These are phyloP conservation scores for Bombardia bombarda DNA, from an alignment of 495 filamentous ascomycete species.

Conservation along the genomic window DNA sequence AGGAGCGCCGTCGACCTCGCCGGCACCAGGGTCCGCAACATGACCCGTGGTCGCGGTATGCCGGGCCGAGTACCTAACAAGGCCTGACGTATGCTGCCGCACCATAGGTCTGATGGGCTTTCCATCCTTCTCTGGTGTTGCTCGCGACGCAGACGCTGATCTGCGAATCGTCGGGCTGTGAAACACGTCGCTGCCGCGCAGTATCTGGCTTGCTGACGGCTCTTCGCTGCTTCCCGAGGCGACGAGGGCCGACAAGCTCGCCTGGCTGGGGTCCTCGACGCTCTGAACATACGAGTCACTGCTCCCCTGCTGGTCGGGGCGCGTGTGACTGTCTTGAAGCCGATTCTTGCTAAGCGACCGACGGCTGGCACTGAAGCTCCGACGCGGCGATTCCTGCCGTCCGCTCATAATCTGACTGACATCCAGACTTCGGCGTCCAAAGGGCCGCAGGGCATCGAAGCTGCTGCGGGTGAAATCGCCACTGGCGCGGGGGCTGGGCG, in stretches of 20 bases:
- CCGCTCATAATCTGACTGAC: constrained; percentile 27
- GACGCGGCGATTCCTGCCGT: constrained; percentile 31
- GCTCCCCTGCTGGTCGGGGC: constrained; percentile 52
- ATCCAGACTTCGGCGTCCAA: constrained; percentile 46
- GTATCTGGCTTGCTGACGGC: constrained; percentile 83
- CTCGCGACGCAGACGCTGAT: constrained; percentile 30
- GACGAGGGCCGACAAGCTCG: constrained; percentile 55
- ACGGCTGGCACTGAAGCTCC: constrained; percentile 52
- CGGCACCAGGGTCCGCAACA: constrained; percentile 17
- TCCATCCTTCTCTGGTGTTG: constrained; percentile 5
- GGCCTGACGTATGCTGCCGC: constrained; percentile 10
- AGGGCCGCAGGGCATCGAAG: constrained; percentile 33
- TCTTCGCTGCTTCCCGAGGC: constrained; percentile 69
- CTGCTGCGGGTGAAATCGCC: constrained; percentile 32
- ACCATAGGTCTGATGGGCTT: neutral
- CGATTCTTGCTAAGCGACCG: constrained; percentile 37
- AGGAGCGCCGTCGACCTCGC: constrained; percentile 26
- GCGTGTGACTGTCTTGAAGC: constrained; percentile 29
- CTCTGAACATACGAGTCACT: constrained; percentile 74
- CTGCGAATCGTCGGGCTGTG: constrained; percentile 66
- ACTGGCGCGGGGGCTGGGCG: constrained; percentile 37
- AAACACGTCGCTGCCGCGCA: constrained; percentile 82
- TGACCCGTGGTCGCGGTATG: constrained; percentile 31
- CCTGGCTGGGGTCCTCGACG: constrained; percentile 51
- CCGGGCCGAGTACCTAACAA: constrained; percentile 6